A percentile compares a stretch with the other conserved stretches of the same genome.
Conservation (phyloP, 768 basidiomycete species). For the Lyophyllum shimeji region DNA sequence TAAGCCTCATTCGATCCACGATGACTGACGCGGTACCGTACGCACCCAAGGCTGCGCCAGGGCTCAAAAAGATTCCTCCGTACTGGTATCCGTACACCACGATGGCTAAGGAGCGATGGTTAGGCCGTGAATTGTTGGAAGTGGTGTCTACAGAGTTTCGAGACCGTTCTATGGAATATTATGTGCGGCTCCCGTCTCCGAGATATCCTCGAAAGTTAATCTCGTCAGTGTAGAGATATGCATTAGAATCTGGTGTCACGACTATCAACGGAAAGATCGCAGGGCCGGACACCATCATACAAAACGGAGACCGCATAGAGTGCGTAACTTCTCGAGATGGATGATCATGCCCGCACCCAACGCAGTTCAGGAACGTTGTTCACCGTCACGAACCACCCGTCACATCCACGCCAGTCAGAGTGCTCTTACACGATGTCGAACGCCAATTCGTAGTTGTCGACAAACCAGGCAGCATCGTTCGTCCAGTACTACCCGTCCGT, state of each 20-base stretch:
- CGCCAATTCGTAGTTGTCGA: constrained; percentile 89
- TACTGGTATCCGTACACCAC: constrained; percentile 95
- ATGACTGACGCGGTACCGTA: constrained; percentile 42
- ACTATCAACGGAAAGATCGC: constrained; percentile 92
- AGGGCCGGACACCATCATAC: constrained; percentile 72
- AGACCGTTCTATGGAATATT: constrained; percentile 93
- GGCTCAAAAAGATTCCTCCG: constrained; percentile 78
- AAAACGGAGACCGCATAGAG: constrained; percentile 91
- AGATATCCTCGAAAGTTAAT: neutral
- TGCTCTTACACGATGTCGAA: constrained; percentile 76
- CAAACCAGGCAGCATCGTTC: constrained; percentile 92
- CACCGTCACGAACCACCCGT: constrained; percentile 98
- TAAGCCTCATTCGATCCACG: constrained; percentile 49
- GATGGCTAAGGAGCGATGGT: constrained; percentile 91
- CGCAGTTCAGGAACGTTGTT: constrained; percentile 70
- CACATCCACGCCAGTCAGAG: constrained; percentile 75
- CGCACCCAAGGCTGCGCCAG: constrained; percentile 31
- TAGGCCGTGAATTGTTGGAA: constrained; percentile 84
- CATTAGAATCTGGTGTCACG: constrained; percentile 90
- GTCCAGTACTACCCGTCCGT: constrained; percentile 9
- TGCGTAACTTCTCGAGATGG: constrained; percentile 34
- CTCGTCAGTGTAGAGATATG: constrained; percentile 42
- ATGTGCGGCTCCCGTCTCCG: constrained; percentile 55
- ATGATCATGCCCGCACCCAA: neutral
- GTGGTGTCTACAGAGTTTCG: constrained; percentile 93